Base-by-base conservation (phyloP, 169 alveolate species). In the Eimeria necatrix region DNA sequence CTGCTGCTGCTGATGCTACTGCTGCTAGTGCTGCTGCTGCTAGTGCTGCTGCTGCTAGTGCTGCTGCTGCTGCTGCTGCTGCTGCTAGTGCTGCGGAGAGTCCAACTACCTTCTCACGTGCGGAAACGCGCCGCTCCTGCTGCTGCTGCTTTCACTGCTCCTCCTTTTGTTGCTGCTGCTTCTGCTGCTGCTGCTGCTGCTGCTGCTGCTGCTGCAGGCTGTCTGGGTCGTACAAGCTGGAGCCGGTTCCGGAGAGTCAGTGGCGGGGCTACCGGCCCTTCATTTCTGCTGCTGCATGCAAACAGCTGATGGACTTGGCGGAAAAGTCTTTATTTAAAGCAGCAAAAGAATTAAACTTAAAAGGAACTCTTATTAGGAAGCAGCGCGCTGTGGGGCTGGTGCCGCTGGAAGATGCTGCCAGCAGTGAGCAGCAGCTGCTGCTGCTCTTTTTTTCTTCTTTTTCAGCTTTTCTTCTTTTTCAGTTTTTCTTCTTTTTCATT, bases 351-450 rank as follows among this genome's bases (percentile, higher is more conserved):
- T 46, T 89, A n/a, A 24, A n/a, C 6, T 32, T 89, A 1, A 68
- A 48, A 16, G 94, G 78, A 4, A 46, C 46, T 16, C 41, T 89
- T 10, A 7, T 89, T 48, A 18, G 94, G 46, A 89, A 89, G 59
- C 73, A 6, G 59, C 20, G 94, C 2, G 94, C 90, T 4, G 94
- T 53, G n/a, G 94, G 94, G 5, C 68, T 90, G 52, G 46, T 90
- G 20, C 71, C 80, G 20, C 8, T 41, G 24, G 49, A 80, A 41
- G 71, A 49, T 26, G 22, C 61, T 8, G 7, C 59, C 16, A 76
- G 9, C 32, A 14, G 87, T 76, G 32, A 12, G 61, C 9, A 4
- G 14, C 64, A 56, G 64, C 64, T 14, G 64, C 64, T 14, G 8
- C 64, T 56, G 64, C 64, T 56, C 14, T 8, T 56, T 14, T 56